Evolutionary conservation across 768 basidiomycete species (phyloP).

Genomic region (Lentinula guzmanii): DNA sequence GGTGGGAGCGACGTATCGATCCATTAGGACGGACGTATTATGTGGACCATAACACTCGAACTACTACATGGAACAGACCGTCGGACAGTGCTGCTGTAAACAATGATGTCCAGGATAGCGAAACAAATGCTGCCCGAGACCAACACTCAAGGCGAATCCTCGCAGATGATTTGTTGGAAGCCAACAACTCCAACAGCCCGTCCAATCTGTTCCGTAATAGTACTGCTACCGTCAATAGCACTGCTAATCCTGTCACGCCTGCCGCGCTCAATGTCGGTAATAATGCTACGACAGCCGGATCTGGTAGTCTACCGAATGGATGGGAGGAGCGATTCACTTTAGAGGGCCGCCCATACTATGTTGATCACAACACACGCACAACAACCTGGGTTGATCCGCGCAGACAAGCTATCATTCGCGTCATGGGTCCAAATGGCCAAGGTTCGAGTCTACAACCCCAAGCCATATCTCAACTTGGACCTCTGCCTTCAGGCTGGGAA

Average conservation of each 20-base stretch:
- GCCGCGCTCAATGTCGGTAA: constrained; percentile 46
- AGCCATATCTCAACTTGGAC: constrained; percentile 94
- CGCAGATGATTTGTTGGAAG: constrained; percentile 82
- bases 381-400: constrained; percentile 99
- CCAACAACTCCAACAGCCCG: constrained; percentile 37
- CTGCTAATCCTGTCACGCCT: constrained; percentile 32
- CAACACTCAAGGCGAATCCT: constrained; percentile 82
- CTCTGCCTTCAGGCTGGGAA: constrained; percentile 97
- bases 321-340: constrained; percentile 99
- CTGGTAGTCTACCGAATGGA: constrained; percentile 87
- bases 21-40: constrained; percentile 96
- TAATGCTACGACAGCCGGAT: constrained; percentile 61
- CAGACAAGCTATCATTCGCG: constrained; percentile 92
- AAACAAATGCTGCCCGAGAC: constrained; percentile 81
- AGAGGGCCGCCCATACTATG: constrained; percentile 97
- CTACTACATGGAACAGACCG: constrained; percentile 96
- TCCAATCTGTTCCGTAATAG: constrained; percentile 26
- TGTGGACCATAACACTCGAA: constrained; percentile 96
- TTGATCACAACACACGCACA: constrained; percentile 98
- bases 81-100: constrained; percentile 73
- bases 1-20: constrained; percentile 97
- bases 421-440: constrained; percentile 92
- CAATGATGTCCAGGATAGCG: constrained; percentile 60
- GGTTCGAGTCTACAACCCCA: constrained; percentile 87
- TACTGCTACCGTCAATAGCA: constrained; percentile 25